These are phyloP conservation scores for Aplosporella prunicola DNA, from an alignment of 2,329 filamentous ascomycete genomes.

Conservation along the genomic window DNA sequence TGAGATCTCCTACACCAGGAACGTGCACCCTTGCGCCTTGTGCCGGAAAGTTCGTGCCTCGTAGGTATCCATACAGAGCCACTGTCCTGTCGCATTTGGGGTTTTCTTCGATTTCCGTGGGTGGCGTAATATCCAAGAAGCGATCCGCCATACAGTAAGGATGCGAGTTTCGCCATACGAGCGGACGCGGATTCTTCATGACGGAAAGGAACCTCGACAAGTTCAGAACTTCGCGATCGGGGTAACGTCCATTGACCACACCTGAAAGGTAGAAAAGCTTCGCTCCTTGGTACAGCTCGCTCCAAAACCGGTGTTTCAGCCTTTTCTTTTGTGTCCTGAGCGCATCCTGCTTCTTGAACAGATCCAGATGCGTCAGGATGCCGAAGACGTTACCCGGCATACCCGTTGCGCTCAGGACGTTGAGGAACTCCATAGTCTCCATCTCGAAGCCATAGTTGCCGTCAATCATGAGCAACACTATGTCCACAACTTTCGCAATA, in stretches of 20 bases:
- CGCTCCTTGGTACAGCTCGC: conserved; percentile 89
- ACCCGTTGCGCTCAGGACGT: conserved; percentile 82
- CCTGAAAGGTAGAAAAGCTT: conserved; percentile 96
- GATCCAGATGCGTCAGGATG: conserved; percentile 87
- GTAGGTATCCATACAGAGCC: conserved; percentile 83
- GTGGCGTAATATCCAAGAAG: conserved; percentile 90
- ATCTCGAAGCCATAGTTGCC: conserved; percentile 99
- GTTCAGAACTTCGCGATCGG: conserved; percentile 93
- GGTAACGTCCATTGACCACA: conserved; percentile 93
- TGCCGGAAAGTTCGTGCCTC: conserved; percentile 87
- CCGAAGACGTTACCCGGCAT: conserved; percentile 99
- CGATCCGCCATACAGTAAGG: conserved; percentile 90
- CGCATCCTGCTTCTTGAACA: conserved; percentile 89
- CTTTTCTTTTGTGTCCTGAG: conserved; percentile 92
- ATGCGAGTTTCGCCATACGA: conserved; percentile 94
- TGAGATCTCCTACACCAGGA: conserved; percentile 83
- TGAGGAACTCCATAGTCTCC: conserved; percentile 99
- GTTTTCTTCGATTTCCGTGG: conserved; percentile 80
- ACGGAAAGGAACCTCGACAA: conserved; percentile 89
- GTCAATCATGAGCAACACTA: conserved; percentile 95
- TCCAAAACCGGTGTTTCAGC: conserved; percentile 93
- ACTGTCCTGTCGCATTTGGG: conserved; percentile 84
- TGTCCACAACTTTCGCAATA: conserved; percentile 92
- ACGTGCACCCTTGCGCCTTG: conserved; percentile 82
- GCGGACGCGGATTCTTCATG: conserved; percentile 97